Evolutionary conservation across 345 rosid species (phyloP), one percentile per base, ranked within the genome.

Genomic region (Eucalyptus paniculata): DNA sequence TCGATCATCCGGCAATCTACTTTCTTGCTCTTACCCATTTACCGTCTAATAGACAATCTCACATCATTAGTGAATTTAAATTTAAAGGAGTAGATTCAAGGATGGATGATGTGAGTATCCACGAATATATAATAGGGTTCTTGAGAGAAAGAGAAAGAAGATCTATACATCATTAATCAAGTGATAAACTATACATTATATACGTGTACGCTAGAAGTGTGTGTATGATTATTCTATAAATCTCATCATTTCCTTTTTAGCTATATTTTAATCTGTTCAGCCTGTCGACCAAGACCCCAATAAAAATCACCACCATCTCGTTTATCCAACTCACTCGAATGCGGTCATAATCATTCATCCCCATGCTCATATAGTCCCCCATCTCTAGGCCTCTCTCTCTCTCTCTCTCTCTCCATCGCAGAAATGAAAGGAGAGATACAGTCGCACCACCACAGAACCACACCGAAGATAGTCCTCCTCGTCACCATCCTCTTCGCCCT

Each of bases 401-500:
- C 87, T 45, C 47, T 45, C 56, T 47, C 87, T 42, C 87, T 72
- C 26, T 1, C 24, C 72, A 19, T 34, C 8, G 51, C 30, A 40
- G 42, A 77, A 21, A 77, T 77, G 83, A 77, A 77, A 77, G 83
- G 30, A 40, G 83, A 77, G 47, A 11, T 42, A 4, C 83, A 77
- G 47, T 77, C 83, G 83, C 83, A 77, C 45, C 47, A 11, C 83
- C 83, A 40, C 83, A 40, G 83, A 21, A 77, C 15, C 83, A 80
- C 90, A 21, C 77, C 94, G 86, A 88, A 90, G 13, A 42, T 92
- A 87, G 91, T 87, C 50, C 50, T 93, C 8, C 12, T 92, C 23
- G 42, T 88, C 60, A 82, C 93, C 82, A 42, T 87, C 51, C 83
- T 92, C 87, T 86, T 92, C 32, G 21, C 83, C 82, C 72, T 94